Evolutionary conservation across 1,139 yeast species (phyloP), one percentile per base, ranked within the genome.

Genomic region (Debaryomyces sp.): DNA sequence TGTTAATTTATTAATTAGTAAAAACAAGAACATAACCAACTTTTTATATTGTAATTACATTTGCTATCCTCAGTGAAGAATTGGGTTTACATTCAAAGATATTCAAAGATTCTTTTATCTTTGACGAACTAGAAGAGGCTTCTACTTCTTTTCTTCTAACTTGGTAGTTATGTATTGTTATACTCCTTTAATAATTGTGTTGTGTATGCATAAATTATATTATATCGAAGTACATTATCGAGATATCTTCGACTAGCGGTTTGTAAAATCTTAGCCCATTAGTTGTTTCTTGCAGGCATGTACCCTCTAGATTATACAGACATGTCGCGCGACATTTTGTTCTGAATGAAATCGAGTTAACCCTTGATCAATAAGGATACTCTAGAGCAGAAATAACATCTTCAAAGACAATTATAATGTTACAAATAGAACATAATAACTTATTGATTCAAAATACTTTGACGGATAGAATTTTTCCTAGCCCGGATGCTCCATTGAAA

Each of bases 381-480:
- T 18, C 6, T 15, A 41, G 8, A 17, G 13, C 12, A 6, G 21
- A 18, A 35, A 13, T 21, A 4, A 12, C 10, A 30, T 41, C 21
- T 23, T 10, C 5, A 26, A 38, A 13, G 22, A 15, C 48, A 51
- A 35, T 44, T 29, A 52, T 40, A 50, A 76, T 76, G 81, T 64
- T 76, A 50, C 80, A 76, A 51, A 75, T 76, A 43, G 80, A 75
- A 57, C 75, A 66, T 55, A 68, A 69, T 57, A 76, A 76, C 57
- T 65, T 75, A 43, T 66, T 76, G 56, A 71, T 76, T 53, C 68
- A 74, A 49, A 71, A 71, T 49, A 76, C 80, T 1, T 62, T 76
- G 47, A 69, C 67, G 13, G 80, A 75, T 48, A 62, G 71, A 48
- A 59, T 75, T 42, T 63, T 64, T 44, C 65, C 71, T 1, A 65